phyloP scores from a whole-genome alignment of 2,329 filamentous ascomycete genomes.

The Cytospora leucostoma region DNA sequence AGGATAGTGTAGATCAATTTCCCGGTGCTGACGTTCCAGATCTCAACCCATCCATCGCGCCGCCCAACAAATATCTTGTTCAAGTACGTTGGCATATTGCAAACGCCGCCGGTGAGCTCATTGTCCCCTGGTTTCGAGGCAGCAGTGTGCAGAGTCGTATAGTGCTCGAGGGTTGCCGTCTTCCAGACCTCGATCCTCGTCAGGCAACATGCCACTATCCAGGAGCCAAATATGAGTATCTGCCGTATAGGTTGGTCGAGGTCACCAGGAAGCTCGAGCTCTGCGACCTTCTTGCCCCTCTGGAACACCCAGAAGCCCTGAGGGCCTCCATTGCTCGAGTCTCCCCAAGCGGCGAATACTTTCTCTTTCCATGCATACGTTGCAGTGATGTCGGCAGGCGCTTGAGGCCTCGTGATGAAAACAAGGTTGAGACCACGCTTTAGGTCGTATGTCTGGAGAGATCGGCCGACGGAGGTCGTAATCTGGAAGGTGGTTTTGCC shows the following conservation, averaged over 20 bases:
- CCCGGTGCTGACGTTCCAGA: constrained; percentile 94
- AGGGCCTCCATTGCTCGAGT: constrained; percentile 49
- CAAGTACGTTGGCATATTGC: constrained; percentile 89
- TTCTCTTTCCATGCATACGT: constrained; percentile 85
- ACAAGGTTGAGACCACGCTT: constrained; percentile 87
- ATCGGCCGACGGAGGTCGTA: constrained; percentile 88
- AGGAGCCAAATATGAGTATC: constrained; percentile 82
- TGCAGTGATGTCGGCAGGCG: constrained; percentile 81
- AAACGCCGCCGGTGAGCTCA: constrained; percentile 75
- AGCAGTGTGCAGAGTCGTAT: constrained; percentile 75
- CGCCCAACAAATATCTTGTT: constrained; percentile 95
- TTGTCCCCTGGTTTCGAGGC: constrained; percentile 59
- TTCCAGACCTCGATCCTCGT: constrained; percentile 90
- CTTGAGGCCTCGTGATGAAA: constrained; percentile 90
- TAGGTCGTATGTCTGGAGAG: constrained; percentile 93
- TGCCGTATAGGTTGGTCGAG: constrained; percentile 72
- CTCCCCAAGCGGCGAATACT: constrained; percentile 88
- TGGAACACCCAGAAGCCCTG: constrained; percentile 90
- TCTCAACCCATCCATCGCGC: constrained; percentile 86
- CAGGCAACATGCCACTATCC: constrained; percentile 79
- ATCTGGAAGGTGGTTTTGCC: constrained; percentile 97
- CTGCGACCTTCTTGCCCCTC: constrained; percentile 79
- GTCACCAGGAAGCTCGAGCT: constrained; percentile 68
- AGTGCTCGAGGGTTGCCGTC: constrained; percentile 78
- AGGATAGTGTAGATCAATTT: constrained; percentile 90